Conservation (phyloP, 768 basidiomycete genomes). For the Tulasnella sp. region DNA sequence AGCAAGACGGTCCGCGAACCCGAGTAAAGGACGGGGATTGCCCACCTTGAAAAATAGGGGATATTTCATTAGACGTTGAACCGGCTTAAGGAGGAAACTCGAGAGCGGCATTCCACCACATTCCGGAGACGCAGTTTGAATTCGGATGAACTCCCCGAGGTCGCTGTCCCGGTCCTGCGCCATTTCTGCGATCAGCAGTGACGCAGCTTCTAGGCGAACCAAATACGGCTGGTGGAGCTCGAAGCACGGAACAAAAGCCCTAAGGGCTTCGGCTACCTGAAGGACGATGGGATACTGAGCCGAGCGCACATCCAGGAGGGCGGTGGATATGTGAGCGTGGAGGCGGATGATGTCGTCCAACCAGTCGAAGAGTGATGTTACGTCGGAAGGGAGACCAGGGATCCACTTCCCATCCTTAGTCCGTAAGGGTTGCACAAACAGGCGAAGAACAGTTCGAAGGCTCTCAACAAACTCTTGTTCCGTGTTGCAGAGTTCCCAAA, state of each 20-base stretch:
- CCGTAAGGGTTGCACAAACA: conserved; percentile 76
- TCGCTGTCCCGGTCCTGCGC: conserved; percentile 54
- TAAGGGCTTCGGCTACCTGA: conserved; percentile 56
- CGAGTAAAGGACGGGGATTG: not conserved
- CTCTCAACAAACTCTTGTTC: conserved; percentile 67
- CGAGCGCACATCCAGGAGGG: conserved; percentile 46
- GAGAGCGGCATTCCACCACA: conserved; percentile 64
- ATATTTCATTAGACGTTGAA: conserved; percentile 66
- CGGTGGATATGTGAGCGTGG: conserved; percentile 59
- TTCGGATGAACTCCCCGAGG: conserved; percentile 78
- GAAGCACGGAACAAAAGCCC: conserved; percentile 58
- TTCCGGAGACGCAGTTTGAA: conserved; percentile 49
- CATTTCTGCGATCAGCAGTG: conserved; percentile 51
- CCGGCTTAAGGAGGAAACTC: conserved; percentile 69
- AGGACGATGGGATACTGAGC: conserved; percentile 47
- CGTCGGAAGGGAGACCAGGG: conserved; percentile 64
- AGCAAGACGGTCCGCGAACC: not conserved
- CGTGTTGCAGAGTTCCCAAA: conserved; percentile 63
- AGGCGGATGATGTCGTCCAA: conserved; percentile 80
- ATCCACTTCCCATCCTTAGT: conserved; percentile 74
- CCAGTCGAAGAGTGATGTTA: conserved; percentile 79
- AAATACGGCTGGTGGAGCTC: conserved; percentile 88
- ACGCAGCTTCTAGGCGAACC: conserved; percentile 62
- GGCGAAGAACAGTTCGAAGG: conserved; percentile 59
- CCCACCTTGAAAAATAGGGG: conserved; percentile 70